Percentiles rank a stretch among this genome's conserved stretches.
Conservation (phyloP, 345 rosid species). For the Sisymbrium altissimum region DNA sequence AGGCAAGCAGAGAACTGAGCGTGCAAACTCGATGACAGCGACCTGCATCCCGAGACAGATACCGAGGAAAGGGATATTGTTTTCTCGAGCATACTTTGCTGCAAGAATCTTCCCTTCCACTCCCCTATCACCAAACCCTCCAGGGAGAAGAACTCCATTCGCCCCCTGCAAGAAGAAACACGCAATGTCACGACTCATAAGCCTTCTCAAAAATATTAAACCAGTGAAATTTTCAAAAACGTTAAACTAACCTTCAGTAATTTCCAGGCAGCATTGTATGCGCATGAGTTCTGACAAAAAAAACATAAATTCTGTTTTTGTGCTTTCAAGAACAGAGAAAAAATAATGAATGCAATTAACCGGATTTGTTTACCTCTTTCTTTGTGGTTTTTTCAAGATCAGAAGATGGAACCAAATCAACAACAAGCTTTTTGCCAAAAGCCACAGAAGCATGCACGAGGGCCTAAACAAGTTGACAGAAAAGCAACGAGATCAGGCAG, state of each 20-base stretch:
- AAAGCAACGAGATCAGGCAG: background rate
- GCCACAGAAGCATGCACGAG: conserved; percentile 89
- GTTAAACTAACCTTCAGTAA: conserved; percentile 56
- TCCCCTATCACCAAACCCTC: conserved; percentile 97
- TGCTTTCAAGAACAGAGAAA: background rate
- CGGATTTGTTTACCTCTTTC: conserved; percentile 43
- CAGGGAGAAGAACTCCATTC: conserved; percentile 87
- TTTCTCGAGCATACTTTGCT: conserved; percentile 83
- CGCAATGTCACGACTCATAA: background rate
- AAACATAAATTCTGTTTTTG: background rate
- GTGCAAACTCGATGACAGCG: conserved; percentile 87
- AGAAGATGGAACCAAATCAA: conserved; percentile 87
- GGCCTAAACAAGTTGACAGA: conserved; percentile 49
- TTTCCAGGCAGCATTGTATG: conserved; percentile 71
- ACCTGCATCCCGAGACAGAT: conserved; percentile 95
- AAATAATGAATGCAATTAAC: background rate
- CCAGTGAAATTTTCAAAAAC: background rate
- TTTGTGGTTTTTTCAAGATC: conserved; percentile 67
- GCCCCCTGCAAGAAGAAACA: conserved; percentile 47
- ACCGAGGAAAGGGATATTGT: conserved; percentile 77
- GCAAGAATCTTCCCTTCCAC: conserved; percentile 91
- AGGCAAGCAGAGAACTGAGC: conserved; percentile 58
- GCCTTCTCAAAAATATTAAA: background rate
- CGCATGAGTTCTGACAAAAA: conserved; percentile 47
- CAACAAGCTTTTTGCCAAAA: conserved; percentile 59